Conservation (phyloP, 1,284 basidiomycete genomes). For the Leccinum fallax region DNA sequence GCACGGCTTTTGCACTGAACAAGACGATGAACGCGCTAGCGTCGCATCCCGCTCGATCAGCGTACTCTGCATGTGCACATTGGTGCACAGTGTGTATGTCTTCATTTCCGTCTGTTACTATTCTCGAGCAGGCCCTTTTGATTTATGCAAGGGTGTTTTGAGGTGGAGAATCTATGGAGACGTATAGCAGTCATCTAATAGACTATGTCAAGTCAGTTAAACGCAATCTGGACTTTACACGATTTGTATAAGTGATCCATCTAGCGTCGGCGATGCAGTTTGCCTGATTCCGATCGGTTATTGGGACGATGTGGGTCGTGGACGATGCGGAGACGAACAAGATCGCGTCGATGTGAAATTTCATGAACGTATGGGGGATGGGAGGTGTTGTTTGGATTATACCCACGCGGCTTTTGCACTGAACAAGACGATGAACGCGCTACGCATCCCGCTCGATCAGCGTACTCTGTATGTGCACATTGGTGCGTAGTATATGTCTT, state of each 20-base stretch:
- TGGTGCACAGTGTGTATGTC: not conserved
- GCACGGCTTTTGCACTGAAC: not conserved
- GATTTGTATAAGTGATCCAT: not conserved
- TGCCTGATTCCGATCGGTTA: not conserved
- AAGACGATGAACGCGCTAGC: not conserved
- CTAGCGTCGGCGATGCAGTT: not conserved
- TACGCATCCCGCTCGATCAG: not conserved
- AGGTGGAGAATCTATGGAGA: too few relatives aligned
- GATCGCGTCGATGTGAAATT: not conserved
- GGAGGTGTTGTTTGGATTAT: not conserved
- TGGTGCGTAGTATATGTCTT: not conserved
- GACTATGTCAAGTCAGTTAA: too few relatives aligned
- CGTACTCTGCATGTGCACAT: not conserved
- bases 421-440: not conserved
- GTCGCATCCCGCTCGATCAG: not conserved
- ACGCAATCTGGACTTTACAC: too few relatives aligned
- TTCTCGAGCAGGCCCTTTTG: not conserved
- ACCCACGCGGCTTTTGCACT: not conserved
- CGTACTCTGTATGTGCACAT: not conserved
- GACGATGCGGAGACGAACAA: not conserved
- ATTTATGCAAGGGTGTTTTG: too few relatives aligned
- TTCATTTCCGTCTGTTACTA: not conserved
- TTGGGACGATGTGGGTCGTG: not conserved
- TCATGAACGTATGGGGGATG: not conserved
- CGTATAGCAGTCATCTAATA: too few relatives aligned